phyloP scores from a whole-genome alignment of 2,329 filamentous ascomycete species.

The Calonectria pauciramosa region DNA sequence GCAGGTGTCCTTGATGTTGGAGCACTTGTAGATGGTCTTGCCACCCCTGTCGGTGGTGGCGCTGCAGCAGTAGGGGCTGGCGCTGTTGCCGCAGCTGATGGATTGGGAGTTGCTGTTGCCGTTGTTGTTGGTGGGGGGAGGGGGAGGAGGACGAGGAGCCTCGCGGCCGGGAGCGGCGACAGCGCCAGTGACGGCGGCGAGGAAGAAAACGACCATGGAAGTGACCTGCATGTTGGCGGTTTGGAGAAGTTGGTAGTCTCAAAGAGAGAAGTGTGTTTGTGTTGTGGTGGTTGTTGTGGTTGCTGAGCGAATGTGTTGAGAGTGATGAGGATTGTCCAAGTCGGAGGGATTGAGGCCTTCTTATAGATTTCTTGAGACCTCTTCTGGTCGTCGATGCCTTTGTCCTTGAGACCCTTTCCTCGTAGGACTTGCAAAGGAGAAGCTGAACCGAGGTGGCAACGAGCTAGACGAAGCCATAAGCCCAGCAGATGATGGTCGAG shows the following conservation, averaged over 20 bases:
- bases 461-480: not conserved
- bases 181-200: slow-evolving; percentile 24
- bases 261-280: slow-evolving; percentile 23
- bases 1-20: not conserved
- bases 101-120: not conserved
- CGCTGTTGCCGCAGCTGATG: not conserved
- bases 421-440: not conserved
- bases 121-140: not conserved
- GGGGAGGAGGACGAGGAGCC: not conserved
- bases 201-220: slow-evolving; percentile 12
- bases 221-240: slow-evolving; percentile 35
- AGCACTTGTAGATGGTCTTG: not conserved
- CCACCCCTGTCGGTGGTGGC: not conserved
- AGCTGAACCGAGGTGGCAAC: not conserved
- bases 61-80: slow-evolving; percentile 29
- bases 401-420: rapidly evolving
- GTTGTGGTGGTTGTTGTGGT: slow-evolving; percentile 3
- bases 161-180: slow-evolving; percentile 23
- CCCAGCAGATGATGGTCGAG: not conserved
- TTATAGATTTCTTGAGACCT: slow-evolving; percentile 20
- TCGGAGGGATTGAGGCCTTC: not conserved
- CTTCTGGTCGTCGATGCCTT: not conserved
- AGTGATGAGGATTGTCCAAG: slow-evolving; percentile 23
- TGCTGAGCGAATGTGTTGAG: slow-evolving; percentile 24
- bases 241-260: slow-evolving; percentile 15